These are phyloP conservation scores for Apiospora kogelbergensis DNA, from an alignment of 2,329 filamentous ascomycete genomes.

Conservation along the genomic window DNA sequence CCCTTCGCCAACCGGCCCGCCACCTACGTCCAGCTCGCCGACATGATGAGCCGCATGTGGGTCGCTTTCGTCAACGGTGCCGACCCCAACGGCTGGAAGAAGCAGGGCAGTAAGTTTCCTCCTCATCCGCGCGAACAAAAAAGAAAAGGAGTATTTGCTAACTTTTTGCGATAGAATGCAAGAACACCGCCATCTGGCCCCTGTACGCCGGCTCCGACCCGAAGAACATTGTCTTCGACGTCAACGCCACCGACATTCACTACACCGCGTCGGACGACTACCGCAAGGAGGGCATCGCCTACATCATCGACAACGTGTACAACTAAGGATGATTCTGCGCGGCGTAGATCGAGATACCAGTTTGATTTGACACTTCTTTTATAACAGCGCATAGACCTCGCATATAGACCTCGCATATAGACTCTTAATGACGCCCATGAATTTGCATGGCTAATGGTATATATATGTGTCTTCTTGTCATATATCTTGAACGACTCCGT, in stretches of 20 bases:
- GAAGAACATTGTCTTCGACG: conserved; percentile 50
- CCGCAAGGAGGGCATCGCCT: conserved; percentile 40
- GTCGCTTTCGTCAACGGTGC: conserved; percentile 46
- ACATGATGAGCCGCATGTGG: conserved; percentile 52
- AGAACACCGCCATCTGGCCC: conserved; percentile 36
- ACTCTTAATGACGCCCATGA: background rate
- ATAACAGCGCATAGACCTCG: background rate
- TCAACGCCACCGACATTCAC: conserved; percentile 39
- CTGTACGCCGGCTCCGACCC: conserved; percentile 39
- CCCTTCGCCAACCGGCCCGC: conserved; percentile 42
- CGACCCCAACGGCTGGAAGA: conserved; percentile 39
- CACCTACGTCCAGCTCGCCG: conserved; percentile 41
- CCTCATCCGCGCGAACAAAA: background rate
- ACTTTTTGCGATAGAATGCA: background rate
- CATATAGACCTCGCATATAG: background rate
- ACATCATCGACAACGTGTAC: conserved; percentile 27
- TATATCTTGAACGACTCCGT: too few species aligned
- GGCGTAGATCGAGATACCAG: background rate
- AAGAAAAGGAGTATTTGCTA: too few species aligned
- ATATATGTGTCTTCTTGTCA: background rate
- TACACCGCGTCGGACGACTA: conserved; percentile 46
- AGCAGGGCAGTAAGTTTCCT: conserved; percentile 11
- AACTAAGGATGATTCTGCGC: background rate
- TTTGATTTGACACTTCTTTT: background rate
- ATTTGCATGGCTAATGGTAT: background rate